A percentile compares a stretch with the other conserved stretches of the same genome.
These are phyloP conservation scores for Talaromyces nanjingensis DNA, from an alignment of 495 filamentous ascomycete species.

Conservation along the genomic window DNA sequence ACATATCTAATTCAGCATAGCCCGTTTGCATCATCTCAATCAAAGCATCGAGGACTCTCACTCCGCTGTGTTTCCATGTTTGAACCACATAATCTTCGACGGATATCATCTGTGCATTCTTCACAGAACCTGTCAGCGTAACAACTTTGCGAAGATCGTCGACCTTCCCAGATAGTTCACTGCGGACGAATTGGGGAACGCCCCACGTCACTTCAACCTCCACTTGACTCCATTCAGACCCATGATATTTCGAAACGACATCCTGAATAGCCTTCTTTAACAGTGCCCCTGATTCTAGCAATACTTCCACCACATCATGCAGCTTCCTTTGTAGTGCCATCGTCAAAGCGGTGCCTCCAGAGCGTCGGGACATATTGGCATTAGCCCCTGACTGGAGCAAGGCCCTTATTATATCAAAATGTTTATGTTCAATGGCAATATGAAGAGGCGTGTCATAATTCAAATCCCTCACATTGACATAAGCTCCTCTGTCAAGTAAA, in stretches of 20 bases:
- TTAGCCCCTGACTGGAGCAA: background rate
- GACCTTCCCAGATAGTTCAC: background rate
- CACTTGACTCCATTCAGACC: no score
- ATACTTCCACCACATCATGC: background rate
- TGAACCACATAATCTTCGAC: slow-evolving; percentile 3
- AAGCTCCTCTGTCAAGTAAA: no score
- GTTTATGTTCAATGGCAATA: background rate
- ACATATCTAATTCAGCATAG: background rate
- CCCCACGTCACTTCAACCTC: background rate
- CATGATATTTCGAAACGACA: no score
- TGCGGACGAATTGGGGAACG: background rate
- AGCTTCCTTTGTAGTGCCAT: background rate
- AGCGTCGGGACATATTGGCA: background rate
- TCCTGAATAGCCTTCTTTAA: background rate
- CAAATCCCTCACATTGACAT: no score
- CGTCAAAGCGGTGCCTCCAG: background rate
- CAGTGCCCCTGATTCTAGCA: background rate
- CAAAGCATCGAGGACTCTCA: background rate
- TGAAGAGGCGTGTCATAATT: background rate
- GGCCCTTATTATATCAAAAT: background rate
- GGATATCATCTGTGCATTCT: slow-evolving; percentile 3
- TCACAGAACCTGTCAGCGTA: background rate
- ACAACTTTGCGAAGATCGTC: background rate
- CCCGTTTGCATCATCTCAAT: background rate
- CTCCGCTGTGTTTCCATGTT: background rate